phyloP scores from a whole-genome alignment of 306 rosid genomes.

The Elaeagnus macrophylla region DNA sequence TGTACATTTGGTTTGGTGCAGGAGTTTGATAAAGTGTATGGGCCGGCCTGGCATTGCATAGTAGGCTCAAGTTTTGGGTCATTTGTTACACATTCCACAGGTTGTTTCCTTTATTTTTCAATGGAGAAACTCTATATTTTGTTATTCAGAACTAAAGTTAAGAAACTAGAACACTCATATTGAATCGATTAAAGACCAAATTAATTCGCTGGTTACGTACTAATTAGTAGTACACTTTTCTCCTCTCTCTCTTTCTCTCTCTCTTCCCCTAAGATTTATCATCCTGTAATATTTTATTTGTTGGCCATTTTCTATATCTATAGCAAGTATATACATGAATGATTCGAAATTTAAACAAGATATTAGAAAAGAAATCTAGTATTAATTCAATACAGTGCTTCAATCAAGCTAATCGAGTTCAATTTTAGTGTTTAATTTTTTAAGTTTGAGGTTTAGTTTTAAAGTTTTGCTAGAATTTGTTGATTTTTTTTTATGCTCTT shows the following conservation, averaged over 20 bases:
- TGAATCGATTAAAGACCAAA: slow-evolving; percentile 10
- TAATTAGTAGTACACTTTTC: too few relatives aligned
- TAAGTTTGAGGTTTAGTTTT: too few relatives aligned
- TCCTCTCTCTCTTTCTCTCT: not conserved
- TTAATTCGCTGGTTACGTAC: not conserved
- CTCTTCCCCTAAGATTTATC: not conserved
- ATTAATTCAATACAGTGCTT: too few relatives aligned
- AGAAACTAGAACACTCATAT: slow-evolving; percentile 44
- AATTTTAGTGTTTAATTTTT: too few relatives aligned
- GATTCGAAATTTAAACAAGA: too few relatives aligned
- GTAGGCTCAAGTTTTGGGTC: slow-evolving; percentile 96
- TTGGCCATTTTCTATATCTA: too few relatives aligned
- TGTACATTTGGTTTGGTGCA: slow-evolving; percentile 2
- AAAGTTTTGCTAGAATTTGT: too few relatives aligned
- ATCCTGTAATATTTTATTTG: not conserved
- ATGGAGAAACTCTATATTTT: slow-evolving; percentile 73
- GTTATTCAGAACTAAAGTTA: slow-evolving; percentile 70
- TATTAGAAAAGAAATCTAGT: too few relatives aligned
- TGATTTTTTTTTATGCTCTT: too few relatives aligned
- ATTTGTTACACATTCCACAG: slow-evolving; percentile 88
- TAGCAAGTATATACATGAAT: too few relatives aligned
- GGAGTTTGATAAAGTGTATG: slow-evolving; percentile 91
- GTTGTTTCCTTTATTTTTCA: slow-evolving; percentile 83
- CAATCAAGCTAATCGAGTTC: too few relatives aligned
- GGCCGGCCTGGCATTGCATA: slow-evolving; percentile 98